phyloP scores from a whole-genome alignment of 257 asterid genomes.

The Jasminum sambac region DNA sequence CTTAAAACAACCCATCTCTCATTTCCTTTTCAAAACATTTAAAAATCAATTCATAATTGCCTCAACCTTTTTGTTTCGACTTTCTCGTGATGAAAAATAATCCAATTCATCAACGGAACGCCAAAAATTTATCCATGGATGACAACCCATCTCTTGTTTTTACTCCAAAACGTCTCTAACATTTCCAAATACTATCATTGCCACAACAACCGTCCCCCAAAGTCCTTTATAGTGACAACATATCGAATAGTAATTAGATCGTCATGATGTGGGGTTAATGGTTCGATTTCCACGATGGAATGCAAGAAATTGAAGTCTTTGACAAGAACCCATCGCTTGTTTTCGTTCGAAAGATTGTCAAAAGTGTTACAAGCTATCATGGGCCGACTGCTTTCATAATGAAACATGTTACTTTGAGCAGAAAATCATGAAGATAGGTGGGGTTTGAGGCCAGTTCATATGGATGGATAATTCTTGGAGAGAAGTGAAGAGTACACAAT shows the following conservation, averaged over 20 bases:
- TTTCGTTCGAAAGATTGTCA: background rate
- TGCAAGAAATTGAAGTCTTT: background rate
- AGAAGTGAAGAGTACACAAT: conserved; percentile 45
- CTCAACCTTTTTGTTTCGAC: no score
- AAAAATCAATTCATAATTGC: no score
- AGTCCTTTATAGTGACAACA: background rate
- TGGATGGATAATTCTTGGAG: conserved; percentile 17
- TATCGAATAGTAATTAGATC: background rate
- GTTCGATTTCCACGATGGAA: background rate
- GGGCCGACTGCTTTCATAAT: background rate
- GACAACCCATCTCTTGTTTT: background rate
- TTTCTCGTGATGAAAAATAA: conserved; percentile 20
- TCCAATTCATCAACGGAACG: background rate
- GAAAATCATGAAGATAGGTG: conserved; percentile 23
- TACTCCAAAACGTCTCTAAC: background rate
- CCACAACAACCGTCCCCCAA: background rate
- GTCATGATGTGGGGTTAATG: background rate
- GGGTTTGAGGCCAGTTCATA: conserved; percentile 66
- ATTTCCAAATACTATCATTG: background rate
- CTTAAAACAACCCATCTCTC: no score
- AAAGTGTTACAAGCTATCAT: background rate
- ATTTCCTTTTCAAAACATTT: no score
- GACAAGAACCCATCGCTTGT: background rate
- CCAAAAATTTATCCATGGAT: background rate
- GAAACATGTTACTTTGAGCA: background rate